Evolutionary conservation across 106 monocot genomes (phyloP), one percentile per base, ranked within the genome.

Genomic region (Agapanthus africanus): DNA sequence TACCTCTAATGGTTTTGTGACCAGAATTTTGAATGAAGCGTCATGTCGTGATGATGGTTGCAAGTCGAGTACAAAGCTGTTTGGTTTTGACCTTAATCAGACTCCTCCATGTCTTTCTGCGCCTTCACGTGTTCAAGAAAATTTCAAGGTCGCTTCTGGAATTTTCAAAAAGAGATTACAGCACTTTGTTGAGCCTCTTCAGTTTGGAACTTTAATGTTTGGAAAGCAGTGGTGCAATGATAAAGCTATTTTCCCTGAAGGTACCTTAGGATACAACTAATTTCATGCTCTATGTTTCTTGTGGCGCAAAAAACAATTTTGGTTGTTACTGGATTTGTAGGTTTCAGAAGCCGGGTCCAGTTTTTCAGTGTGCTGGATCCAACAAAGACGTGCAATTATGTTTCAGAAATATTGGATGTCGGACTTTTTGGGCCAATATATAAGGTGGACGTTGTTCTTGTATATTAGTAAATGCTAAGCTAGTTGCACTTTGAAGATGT

Each of bases 181-280:
- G 40, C 71, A 68, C 67, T 49, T 22, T 40, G 69, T 85, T 35
- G 87, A 92, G 66, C 68, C 78, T 32, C 73, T 92, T 56, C 65
- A 76, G 23, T 60, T 80, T 69, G 92, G 92, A 72, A 81, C 70
- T 7, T 33, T 77, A 18, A 75, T 83, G 59, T 59, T 67, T 44
- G 81, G 87, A 31, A 86, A 85, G 41, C 35, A 76, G 36, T 97
- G 97, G 97, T 92, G 82, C 65, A 80, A 73, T 73, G 71, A 37
- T 51, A 47, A 92, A 79, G 78, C 89, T 26, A 97, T 97, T 22
- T 92, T 92, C 34, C 88, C 97, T 21, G 90, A 87, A 76, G 97
- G 97, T 90, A 79, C 21, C 15, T 64, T 57, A 11, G 2, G 3
- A 13, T 3, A 11, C 7, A 3, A 25, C 65, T 8, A 42, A 42